Percentiles rank a stretch among this genome's conserved stretches.
These are phyloP conservation scores for Dittrichia graveolens DNA, from an alignment of 129 eudicot genomes.

Conservation along the genomic window DNA sequence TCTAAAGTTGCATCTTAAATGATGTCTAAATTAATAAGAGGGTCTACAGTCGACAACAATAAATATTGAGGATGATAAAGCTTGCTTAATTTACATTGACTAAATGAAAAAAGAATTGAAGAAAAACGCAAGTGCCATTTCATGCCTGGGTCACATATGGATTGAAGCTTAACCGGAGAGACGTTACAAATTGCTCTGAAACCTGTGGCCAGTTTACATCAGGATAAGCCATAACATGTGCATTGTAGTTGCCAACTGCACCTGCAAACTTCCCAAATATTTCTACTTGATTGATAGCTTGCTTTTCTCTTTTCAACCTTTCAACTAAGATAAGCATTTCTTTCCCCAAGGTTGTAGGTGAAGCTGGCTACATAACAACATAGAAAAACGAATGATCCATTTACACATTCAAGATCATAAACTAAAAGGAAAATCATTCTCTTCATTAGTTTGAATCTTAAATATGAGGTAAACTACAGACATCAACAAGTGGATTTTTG, in stretches of 20 bases:
- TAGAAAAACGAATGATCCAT: neutral
- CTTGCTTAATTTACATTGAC: too few species aligned
- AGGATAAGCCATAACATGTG: constrained; percentile 87
- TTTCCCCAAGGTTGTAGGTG: constrained; percentile 95
- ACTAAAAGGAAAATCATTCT: neutral
- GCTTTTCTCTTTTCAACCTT: constrained; percentile 69
- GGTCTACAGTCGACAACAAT: too few species aligned
- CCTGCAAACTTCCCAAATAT: constrained; percentile 95
- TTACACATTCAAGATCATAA: neutral
- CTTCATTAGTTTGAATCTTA: neutral
- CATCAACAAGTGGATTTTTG: too few species aligned
- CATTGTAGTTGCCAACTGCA: constrained; percentile 98
- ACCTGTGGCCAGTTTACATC: constrained; percentile 75
- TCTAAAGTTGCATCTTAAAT: neutral
- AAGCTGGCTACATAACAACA: constrained; percentile 74
- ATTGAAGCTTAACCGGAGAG: constrained; percentile 87
- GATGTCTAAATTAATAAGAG: too few species aligned
- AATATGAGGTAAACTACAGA: neutral
- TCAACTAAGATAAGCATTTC: constrained; percentile 89
- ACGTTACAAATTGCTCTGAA: constrained; percentile 82
- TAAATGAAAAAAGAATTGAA: too few species aligned
- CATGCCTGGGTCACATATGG: constrained; percentile 84
- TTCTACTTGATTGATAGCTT: constrained; percentile 58
- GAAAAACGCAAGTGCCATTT: neutral
- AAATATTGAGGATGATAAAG: too few species aligned